Evolutionary conservation across 257 asterid genomes (phyloP).

Genomic region (Mitragyna speciosa): DNA sequence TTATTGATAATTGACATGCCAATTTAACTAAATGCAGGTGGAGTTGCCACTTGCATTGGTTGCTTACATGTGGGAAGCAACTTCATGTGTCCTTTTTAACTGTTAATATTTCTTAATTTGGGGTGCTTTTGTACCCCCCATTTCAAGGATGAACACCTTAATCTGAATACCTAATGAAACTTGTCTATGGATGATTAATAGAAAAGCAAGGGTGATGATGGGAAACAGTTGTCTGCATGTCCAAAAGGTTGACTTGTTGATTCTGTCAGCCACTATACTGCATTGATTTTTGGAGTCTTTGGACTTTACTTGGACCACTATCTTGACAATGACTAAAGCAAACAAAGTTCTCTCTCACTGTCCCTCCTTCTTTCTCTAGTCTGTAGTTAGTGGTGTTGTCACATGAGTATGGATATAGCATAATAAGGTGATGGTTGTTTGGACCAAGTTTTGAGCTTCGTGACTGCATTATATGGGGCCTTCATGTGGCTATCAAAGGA

Average conservation of each 20-base stretch:
- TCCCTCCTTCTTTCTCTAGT: background rate
- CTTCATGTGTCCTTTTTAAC: constrained; percentile 7
- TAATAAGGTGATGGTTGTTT: constrained; percentile 10
- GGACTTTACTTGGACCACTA: constrained; percentile 33
- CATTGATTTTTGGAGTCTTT: constrained; percentile 26
- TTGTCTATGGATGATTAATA: background rate
- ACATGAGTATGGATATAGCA: constrained; percentile 14
- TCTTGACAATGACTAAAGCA: constrained; percentile 28
- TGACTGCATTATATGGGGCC: background rate
- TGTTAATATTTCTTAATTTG: constrained; percentile 6
- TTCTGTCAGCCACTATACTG: constrained; percentile 26
- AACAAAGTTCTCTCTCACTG: background rate
- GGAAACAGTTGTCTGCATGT: constrained; percentile 55
- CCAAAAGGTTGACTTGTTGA: constrained; percentile 39
- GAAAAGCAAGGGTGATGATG: constrained; percentile 22
- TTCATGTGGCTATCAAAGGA: constrained; percentile 1
- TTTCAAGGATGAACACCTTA: background rate
- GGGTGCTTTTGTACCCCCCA: background rate
- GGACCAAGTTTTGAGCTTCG: background rate
- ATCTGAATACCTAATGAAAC: background rate
- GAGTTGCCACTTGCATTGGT: constrained; percentile 37
- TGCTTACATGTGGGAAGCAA: constrained; percentile 34
- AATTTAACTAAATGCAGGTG: constrained; percentile 21
- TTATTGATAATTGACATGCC: background rate
- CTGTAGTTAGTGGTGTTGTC: constrained; percentile 5